Conservation (phyloP, 306 rosid genomes). For the Castanea mollissima region DNA sequence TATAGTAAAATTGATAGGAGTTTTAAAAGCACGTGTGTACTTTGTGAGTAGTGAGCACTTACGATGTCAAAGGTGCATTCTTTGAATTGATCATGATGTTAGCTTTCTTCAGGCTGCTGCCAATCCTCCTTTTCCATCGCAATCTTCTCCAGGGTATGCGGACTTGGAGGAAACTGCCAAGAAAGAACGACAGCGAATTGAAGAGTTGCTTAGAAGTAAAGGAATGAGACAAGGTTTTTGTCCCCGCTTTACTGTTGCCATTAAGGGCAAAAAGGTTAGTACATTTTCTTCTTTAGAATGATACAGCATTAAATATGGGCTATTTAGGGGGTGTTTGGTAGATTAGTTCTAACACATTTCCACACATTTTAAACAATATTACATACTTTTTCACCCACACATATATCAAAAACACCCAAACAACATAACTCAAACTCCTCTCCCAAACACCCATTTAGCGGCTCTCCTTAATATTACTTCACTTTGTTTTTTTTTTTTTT, state of each 20-base stretch:
- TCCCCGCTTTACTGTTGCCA: constrained; percentile 66
- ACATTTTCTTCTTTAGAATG: background rate
- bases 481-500: background rate
- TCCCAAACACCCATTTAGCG: background rate
- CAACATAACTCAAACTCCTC: too few relatives aligned
- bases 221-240: constrained; percentile 53
- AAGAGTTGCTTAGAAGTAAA: constrained; percentile 48
- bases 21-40: background rate
- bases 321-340: background rate
- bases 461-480: background rate
- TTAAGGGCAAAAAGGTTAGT: constrained; percentile 77
- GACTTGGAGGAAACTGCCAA: constrained; percentile 53
- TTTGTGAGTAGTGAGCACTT: background rate
- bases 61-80: background rate
- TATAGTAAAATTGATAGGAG: too few relatives aligned
- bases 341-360: too few relatives aligned
- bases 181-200: constrained; percentile 56
- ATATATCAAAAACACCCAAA: too few relatives aligned
- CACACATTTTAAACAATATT: too few relatives aligned
- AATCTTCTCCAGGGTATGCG: constrained; percentile 21
- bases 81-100: constrained; percentile 1
- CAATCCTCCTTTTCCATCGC: constrained; percentile 25
- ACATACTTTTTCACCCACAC: too few relatives aligned
- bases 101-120: constrained; percentile 27
- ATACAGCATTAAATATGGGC: background rate